Percentiles rank a stretch among this genome's conserved stretches.
Evolutionary conservation across 495 filamentous ascomycete species (phyloP).

Genomic region (Terfezia claveryi): DNA sequence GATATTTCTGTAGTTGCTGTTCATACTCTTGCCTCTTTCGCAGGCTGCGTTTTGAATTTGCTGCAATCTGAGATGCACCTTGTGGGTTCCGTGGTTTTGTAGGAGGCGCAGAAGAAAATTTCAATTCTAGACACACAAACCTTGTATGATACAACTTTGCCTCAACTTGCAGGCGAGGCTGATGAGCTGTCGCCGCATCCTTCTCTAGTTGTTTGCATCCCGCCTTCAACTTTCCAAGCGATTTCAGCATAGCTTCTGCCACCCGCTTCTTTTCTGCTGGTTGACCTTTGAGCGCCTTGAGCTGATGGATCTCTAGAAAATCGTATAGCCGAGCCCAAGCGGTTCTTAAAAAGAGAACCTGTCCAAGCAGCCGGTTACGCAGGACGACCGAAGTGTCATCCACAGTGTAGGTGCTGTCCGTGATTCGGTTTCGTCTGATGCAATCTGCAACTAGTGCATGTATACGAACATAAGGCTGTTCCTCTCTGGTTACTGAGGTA

Average conservation of each 20-base stretch:
- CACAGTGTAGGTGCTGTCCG: conserved; percentile 5
- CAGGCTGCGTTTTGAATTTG: too few species aligned
- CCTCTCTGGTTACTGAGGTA: conserved; percentile 15
- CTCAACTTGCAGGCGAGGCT: conserved; percentile 15
- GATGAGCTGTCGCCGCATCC: not conserved
- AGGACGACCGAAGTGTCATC: conserved; percentile 22
- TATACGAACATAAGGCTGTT: conserved; percentile 40
- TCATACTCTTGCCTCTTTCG: too few species aligned
- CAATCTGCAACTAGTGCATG: conserved; percentile 30
- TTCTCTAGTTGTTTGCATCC: conserved; percentile 1
- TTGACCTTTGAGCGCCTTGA: not conserved
- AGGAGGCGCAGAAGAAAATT: not conserved
- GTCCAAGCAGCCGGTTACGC: conserved; percentile 25
- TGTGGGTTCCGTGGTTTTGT: too few species aligned
- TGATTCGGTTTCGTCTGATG: conserved; percentile 11
- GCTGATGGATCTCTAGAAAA: not conserved
- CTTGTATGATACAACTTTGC: conserved; percentile 20
- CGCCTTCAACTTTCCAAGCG: conserved; percentile 1
- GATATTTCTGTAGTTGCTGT: too few species aligned
- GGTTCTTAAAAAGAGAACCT: conserved; percentile 30
- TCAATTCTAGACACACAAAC: conserved; percentile 17
- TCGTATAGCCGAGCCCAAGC: conserved; percentile 22
- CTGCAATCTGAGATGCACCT: too few species aligned
- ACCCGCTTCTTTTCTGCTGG: not conserved
- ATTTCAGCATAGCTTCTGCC: not conserved